Conservation (phyloP, 306 rosid species). For the Datisca glomerata region DNA sequence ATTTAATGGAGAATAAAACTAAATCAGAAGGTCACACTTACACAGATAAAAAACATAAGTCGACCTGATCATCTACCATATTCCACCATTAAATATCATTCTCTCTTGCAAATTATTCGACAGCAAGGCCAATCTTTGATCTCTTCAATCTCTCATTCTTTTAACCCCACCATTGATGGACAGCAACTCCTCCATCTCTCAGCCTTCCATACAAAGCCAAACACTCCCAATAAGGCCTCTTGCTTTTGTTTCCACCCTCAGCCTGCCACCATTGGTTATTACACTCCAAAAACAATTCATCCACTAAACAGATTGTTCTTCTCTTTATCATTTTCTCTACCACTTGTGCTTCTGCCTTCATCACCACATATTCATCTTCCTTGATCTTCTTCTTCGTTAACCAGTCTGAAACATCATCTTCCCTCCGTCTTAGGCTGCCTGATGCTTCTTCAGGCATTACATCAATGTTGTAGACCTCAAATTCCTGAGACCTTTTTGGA, state of each 20-base stretch:
- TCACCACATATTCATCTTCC: constrained; percentile 65
- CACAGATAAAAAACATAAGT: no score
- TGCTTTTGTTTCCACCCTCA: constrained; percentile 2
- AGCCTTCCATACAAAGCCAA: constrained; percentile 58
- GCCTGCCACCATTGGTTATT: constrained; percentile 30
- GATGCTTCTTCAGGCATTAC: constrained; percentile 15
- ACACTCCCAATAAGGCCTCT: constrained; percentile 68
- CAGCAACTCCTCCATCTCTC: constrained; percentile 68
- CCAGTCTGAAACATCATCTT: constrained; percentile 46
- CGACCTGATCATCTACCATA: no score
- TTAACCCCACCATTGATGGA: constrained; percentile 81
- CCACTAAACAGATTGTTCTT: constrained; percentile 34
- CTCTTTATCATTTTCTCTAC: constrained; percentile 57
- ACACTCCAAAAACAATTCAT: constrained; percentile 72
- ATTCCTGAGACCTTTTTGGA: constrained; percentile 42
- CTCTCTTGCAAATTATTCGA: no score
- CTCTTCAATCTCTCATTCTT: background rate
- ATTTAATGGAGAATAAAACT: no score
- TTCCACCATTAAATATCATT: no score
- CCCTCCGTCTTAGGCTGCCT: constrained; percentile 12
- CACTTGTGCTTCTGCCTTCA: constrained; percentile 60
- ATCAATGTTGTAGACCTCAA: constrained; percentile 46
- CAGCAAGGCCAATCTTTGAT: no score
- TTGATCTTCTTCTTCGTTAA: constrained; percentile 39
- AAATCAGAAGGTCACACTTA: no score